Percentiles rank a stretch among this genome's conserved stretches.
phyloP scores from a whole-genome alignment of 805 yeast species.

The Candida succiphila region DNA sequence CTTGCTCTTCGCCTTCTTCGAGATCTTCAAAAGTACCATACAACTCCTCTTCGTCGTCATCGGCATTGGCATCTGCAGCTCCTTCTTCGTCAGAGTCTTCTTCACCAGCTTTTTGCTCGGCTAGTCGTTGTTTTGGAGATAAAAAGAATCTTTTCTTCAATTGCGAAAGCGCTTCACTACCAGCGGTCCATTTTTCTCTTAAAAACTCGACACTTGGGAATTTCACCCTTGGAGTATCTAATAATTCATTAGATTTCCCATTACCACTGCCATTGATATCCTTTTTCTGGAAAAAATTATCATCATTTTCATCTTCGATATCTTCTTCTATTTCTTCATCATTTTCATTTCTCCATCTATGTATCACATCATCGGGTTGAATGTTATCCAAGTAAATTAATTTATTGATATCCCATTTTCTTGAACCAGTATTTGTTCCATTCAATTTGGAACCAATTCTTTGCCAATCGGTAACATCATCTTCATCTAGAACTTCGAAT shows the following conservation, averaged over 20 bases:
- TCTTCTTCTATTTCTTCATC: constrained; percentile 23
- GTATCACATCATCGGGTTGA: constrained; percentile 61
- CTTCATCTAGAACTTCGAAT: constrained; percentile 29
- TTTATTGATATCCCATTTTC: constrained; percentile 72
- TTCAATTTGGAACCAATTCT: constrained; percentile 52
- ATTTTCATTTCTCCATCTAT: constrained; percentile 57
- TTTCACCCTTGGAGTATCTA: constrained; percentile 27
- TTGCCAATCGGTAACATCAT: constrained; percentile 29
- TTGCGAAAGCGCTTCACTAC: constrained; percentile 24
- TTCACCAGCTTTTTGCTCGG: constrained; percentile 17
- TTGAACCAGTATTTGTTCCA: constrained; percentile 37
- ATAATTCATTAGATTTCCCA: constrained; percentile 16
- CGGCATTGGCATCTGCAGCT: constrained; percentile 23
- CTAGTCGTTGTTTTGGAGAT: constrained; percentile 37
- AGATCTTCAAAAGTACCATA: constrained; percentile 32
- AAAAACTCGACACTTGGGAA: constrained; percentile 33
- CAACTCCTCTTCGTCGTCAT: constrained; percentile 38
- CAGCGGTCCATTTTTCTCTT: constrained; percentile 31
- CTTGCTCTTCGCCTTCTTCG: constrained; percentile 11
- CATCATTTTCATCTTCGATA: constrained; percentile 32
- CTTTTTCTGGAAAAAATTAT: constrained; percentile 47
- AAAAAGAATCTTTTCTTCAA: constrained; percentile 40
- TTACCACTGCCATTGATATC: constrained; percentile 8
- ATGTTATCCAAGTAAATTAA: constrained; percentile 72
- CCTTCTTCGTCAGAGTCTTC: constrained; percentile 30